Evolutionary conservation across 164 flowering plant species (phyloP).

Genomic region (Euptelea pleiosperma): DNA sequence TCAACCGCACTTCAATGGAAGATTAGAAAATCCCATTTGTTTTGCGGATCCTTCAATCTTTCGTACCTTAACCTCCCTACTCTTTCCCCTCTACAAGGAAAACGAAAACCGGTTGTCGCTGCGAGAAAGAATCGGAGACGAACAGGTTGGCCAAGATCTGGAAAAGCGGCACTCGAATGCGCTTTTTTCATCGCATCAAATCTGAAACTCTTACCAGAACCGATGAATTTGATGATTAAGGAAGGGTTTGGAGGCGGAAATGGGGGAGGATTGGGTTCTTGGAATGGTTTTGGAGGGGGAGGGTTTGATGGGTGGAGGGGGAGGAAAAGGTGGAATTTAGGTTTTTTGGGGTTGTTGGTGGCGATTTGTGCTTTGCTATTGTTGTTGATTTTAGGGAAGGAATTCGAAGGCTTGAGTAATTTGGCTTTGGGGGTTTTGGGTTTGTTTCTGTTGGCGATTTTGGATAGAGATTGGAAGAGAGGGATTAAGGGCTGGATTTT

Average conservation of each 20-base stretch:
- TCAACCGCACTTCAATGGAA: neutral
- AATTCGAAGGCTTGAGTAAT: slow-evolving; percentile 21
- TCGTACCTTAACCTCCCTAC: neutral
- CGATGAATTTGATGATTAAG: slow-evolving; percentile 36
- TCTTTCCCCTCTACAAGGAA: neutral
- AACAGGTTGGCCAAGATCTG: slow-evolving; percentile 26
- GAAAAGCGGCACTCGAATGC: slow-evolving; percentile 21
- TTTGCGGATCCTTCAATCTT: neutral
- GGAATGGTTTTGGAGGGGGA: slow-evolving; percentile 36
- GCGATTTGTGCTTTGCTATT: slow-evolving; percentile 17
- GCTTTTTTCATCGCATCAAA: slow-evolving; percentile 35
- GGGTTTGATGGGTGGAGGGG: slow-evolving; percentile 28
- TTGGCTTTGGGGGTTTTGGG: slow-evolving; percentile 25
- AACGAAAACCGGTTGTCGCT: neutral
- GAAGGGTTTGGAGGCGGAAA: slow-evolving; percentile 31
- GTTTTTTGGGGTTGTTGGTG: slow-evolving; percentile 19
- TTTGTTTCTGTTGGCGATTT: slow-evolving; percentile 20
- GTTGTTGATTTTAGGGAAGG: slow-evolving; percentile 15
- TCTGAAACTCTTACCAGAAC: slow-evolving; percentile 48
- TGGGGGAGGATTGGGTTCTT: slow-evolving; percentile 36
- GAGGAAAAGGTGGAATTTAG: slow-evolving; percentile 18
- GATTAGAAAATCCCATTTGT: slow-evolving; percentile 3
- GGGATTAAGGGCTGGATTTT: slow-evolving; percentile 28
- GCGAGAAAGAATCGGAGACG: slow-evolving; percentile 23
- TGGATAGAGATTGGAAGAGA: slow-evolving; percentile 19